A percentile compares a stretch with the other conserved stretches of the same genome.
phyloP scores from a whole-genome alignment of 2,329 filamentous ascomycete genomes.

The Botrytis cinerea region DNA sequence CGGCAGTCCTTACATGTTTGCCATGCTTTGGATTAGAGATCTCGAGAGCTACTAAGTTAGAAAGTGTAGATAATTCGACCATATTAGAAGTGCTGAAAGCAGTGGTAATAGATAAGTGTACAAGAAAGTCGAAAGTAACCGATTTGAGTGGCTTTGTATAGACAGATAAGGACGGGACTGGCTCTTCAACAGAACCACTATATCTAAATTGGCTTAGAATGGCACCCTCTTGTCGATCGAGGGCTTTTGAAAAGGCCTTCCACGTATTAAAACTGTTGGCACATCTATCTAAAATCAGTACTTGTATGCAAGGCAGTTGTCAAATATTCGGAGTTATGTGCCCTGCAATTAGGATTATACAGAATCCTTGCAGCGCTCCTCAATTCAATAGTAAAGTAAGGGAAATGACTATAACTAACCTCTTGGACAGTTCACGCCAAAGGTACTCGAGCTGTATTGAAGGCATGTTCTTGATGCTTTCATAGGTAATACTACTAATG shows the following conservation, averaged over 20 bases:
- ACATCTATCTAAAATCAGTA: constrained; percentile 28
- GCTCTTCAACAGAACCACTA: constrained; percentile 32
- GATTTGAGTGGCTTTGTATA: constrained; percentile 39
- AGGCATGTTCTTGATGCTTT: background rate
- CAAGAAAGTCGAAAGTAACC: constrained; percentile 39
- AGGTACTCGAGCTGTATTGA: background rate
- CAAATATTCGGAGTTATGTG: background rate
- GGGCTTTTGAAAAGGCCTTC: constrained; percentile 38
- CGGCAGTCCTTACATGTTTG: background rate
- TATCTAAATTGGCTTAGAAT: constrained; percentile 34
- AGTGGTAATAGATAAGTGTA: constrained; percentile 39
- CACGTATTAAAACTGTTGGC: constrained; percentile 37
- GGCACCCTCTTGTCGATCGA: constrained; percentile 28
- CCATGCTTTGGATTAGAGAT: constrained; percentile 31
- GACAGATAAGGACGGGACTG: constrained; percentile 31
- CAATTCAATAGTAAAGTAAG: background rate
- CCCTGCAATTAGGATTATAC: too few species aligned
- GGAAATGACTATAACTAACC: background rate
- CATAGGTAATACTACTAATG: background rate
- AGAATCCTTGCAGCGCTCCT: too few species aligned
- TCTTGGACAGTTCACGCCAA: constrained; percentile 8
- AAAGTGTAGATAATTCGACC: constrained; percentile 39
- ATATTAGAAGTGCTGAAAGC: constrained; percentile 35
- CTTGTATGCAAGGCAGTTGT: background rate
- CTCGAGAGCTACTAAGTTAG: constrained; percentile 40